Conservation (phyloP, 306 rosid species). For the Sesbania bispinosa region DNA sequence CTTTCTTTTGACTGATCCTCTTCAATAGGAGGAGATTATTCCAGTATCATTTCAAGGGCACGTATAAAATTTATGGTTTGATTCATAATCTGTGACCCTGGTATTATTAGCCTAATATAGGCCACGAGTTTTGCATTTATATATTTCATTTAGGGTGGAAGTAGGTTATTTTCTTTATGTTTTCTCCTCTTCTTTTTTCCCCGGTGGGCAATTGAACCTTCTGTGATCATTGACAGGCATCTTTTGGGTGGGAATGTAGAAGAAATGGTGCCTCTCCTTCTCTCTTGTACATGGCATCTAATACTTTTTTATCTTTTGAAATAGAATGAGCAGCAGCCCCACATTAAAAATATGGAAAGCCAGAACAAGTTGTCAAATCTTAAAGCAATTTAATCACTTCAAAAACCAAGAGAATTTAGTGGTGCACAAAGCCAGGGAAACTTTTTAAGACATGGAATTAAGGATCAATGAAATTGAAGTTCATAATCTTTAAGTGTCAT, state of each 20-base stretch:
- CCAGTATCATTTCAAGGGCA: conserved; percentile 33
- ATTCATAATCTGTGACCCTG: conserved; percentile 18
- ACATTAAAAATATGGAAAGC: conserved; percentile 8
- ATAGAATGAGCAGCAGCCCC: conserved; percentile 15
- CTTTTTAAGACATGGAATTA: conserved; percentile 4
- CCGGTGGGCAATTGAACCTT: neutral
- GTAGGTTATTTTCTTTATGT: conserved; percentile 2
- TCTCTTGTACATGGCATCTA: conserved; percentile 44
- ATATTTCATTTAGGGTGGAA: neutral
- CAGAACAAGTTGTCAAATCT: conserved; percentile 54
- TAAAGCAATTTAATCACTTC: conserved; percentile 18
- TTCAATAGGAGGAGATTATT: conserved; percentile 21
- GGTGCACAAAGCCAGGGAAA: neutral
- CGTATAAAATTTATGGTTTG: conserved; percentile 19
- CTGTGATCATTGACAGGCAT: conserved; percentile 27
- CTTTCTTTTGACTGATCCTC: conserved; percentile 50
- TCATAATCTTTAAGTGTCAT: conserved; percentile 9
- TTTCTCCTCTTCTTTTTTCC: neutral
- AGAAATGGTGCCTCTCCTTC: conserved; percentile 29
- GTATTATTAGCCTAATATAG: conserved; percentile 20
- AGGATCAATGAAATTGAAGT: conserved; percentile 10
- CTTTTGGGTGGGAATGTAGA: conserved; percentile 34
- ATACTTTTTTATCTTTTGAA: conserved; percentile 30
- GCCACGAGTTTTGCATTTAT: conserved; percentile 48
- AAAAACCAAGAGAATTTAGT: conserved; percentile 25